phyloP scores from a whole-genome alignment of 2,329 filamentous ascomycete genomes.

The Lecanicillium sp. region DNA sequence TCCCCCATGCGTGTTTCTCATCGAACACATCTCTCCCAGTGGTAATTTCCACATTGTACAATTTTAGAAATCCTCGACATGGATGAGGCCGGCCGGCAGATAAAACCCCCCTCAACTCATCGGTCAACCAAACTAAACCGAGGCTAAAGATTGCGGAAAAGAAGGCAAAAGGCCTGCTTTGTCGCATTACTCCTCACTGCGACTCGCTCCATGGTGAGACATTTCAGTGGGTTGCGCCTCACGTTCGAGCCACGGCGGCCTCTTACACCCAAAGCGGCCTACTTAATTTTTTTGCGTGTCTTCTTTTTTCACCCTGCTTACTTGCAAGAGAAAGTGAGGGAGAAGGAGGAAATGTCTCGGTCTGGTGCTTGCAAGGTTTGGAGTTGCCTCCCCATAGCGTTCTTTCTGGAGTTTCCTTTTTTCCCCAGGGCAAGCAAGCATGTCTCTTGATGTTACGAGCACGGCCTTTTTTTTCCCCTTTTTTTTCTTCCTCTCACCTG shows the following conservation, averaged over 20 bases:
- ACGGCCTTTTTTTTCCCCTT: not conserved
- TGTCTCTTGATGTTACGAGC: conserved; percentile 2
- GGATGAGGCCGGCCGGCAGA: too few species aligned
- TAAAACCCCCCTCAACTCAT: too few species aligned
- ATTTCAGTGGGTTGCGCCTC: conserved; percentile 1
- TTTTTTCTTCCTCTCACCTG: not conserved
- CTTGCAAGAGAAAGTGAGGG: too few species aligned
- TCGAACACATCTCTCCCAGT: too few species aligned
- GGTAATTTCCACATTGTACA: conserved; percentile 1
- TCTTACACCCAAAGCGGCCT: conserved; percentile 7
- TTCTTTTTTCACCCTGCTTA: not conserved
- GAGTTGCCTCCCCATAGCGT: not conserved
- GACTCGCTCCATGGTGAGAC: conserved; percentile 4
- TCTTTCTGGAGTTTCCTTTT: not conserved
- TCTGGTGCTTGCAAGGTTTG: not conserved
- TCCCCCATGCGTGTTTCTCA: too few species aligned
- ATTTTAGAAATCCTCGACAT: too few species aligned
- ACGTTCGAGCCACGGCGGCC: not conserved
- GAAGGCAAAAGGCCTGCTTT: too few species aligned
- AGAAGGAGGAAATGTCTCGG: too few species aligned
- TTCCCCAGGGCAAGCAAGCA: not conserved
- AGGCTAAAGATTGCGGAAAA: too few species aligned
- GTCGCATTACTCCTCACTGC: not conserved
- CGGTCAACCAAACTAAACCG: not conserved
- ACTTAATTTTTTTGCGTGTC: not conserved